Evolutionary conservation across 2,329 filamentous ascomycete genomes (phyloP).

Genomic region (Chrysosporium queenslandicum): DNA sequence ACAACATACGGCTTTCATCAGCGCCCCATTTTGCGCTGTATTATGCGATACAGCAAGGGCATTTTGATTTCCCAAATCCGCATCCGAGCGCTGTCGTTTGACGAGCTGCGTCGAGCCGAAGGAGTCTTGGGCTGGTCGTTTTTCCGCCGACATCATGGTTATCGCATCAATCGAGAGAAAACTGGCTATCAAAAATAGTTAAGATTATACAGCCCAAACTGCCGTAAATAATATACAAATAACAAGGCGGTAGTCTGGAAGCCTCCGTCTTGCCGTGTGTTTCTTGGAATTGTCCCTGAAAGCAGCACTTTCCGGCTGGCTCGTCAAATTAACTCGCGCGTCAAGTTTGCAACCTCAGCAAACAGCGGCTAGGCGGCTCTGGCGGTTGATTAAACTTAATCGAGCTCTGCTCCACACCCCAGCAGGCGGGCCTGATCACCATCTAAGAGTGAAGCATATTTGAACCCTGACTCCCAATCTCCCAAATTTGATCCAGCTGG

Average conservation of each 20-base stretch:
- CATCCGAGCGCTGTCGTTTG: constrained; percentile 73
- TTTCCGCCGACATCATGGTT: constrained; percentile 70
- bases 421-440: constrained; percentile 3
- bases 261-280: background rate
- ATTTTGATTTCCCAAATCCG: constrained; percentile 43
- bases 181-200: no score
- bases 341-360: background rate
- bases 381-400: background rate
- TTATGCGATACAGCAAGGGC: constrained; percentile 50
- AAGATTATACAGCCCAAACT: no score
- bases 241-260: background rate
- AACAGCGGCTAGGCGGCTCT: background rate
- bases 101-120: constrained; percentile 68
- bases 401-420: background rate
- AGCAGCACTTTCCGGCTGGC: background rate
- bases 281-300: background rate
- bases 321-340: background rate
- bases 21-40: constrained; percentile 49
- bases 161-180: background rate
- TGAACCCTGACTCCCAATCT: background rate
- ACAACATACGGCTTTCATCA: constrained; percentile 55
- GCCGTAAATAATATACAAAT: background rate
- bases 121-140: constrained; percentile 77
- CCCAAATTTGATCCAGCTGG: no score
- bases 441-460: constrained; percentile 2